Evolutionary conservation across 768 basidiomycete genomes (phyloP).

Genomic region (Chiua virens): DNA sequence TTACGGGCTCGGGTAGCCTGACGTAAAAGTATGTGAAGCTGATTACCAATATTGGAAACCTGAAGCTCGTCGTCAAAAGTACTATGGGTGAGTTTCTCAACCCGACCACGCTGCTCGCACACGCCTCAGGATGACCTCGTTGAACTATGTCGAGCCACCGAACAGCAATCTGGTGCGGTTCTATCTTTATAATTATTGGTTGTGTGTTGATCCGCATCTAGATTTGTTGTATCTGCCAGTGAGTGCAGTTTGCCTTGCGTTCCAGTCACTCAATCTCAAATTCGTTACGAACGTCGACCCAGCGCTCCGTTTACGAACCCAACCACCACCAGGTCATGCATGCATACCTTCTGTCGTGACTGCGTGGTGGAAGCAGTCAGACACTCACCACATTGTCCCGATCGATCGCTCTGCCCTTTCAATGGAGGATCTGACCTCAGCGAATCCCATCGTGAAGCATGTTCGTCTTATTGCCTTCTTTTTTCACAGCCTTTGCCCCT

Average conservation of each 20-base stretch:
- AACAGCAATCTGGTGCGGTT: slow-evolving; percentile 66
- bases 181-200: neutral
- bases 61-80: neutral
- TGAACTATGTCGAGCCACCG: slow-evolving; percentile 58
- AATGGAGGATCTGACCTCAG: slow-evolving; percentile 57
- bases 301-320: slow-evolving; percentile 79
- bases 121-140: slow-evolving; percentile 25
- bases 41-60: slow-evolving; percentile 16
- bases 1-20: neutral
- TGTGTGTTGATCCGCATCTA: slow-evolving; percentile 26
- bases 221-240: slow-evolving; percentile 83
- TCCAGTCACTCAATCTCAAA: slow-evolving; percentile 1
- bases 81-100: too few species aligned
- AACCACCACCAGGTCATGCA: slow-evolving; percentile 68
- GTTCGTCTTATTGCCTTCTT: slow-evolving; percentile 18
- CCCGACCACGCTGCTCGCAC: neutral
- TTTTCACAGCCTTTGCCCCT: slow-evolving; percentile 3
- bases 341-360: slow-evolving; percentile 84
- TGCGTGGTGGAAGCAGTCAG: slow-evolving; percentile 73
- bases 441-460: slow-evolving; percentile 75
- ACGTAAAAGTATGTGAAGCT: slow-evolving; percentile 17
- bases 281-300: slow-evolving; percentile 5
- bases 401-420: slow-evolving; percentile 74
- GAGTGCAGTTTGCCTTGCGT: slow-evolving; percentile 5
- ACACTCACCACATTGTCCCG: slow-evolving; percentile 74